Evolutionary conservation across 805 yeast genomes (phyloP), one percentile per base, ranked within the genome.

Genomic region (Lachancea fermentati): DNA sequence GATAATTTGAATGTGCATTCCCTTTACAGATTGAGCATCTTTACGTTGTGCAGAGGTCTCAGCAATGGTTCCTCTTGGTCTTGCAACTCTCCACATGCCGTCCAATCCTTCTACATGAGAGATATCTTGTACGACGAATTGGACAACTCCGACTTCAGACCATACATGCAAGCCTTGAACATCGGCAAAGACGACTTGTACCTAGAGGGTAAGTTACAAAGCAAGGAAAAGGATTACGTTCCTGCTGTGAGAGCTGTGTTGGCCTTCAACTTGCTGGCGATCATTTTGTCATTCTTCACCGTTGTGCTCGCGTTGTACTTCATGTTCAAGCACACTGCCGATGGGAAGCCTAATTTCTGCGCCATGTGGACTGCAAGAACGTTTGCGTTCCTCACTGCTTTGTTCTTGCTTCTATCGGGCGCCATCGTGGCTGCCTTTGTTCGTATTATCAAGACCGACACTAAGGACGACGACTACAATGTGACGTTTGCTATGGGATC

Each of bases 21-120:
- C 11, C 47, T 42, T n/a, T 57, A 52, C 44, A 54, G 58, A 40
- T 39, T 62, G 30, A 52, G 60, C 29, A 52, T 60, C 31, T 57
- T 57, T 47, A 50, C 63, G 2, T 42, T 60, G 19, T 60, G 65
- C 44, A 52, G 58, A 19, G 47, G 51, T 14, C 39, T 50, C 34
- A 30, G 42, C 18, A 30, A 48, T 8, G 55, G 52, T 33, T 39
- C 50, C 4, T 44, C 58, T 7, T 36, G 41, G n/a, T 30, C 45
- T 1, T 62, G 65, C 42, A 47, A 51, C 18, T 44, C 44, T 16
- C 37, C 57, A 4, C 63, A 58, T 35, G 58, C 64, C 15, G 65
- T 62, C 17, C 66, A 62, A 48, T 44, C 56, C 36, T 45, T 62
- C 37, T 52, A 58, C 36, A 56, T 60, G 52, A 57, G 61, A 47